These are phyloP conservation scores for Scopulariopsis brevicaulis DNA, from an alignment of 2,329 filamentous ascomycete species.

Conservation along the genomic window DNA sequence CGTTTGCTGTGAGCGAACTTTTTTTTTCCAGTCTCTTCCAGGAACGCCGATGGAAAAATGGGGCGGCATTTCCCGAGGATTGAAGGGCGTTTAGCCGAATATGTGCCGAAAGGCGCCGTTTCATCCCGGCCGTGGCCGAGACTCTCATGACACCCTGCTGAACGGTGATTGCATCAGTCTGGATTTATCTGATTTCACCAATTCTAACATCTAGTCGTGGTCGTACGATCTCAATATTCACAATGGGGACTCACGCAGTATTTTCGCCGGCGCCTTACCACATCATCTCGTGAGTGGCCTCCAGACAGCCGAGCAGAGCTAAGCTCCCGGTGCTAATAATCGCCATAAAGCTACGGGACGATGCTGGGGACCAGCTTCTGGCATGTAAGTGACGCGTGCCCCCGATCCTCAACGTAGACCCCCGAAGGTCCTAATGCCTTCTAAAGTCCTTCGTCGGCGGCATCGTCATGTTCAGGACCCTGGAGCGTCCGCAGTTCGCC, in stretches of 20 bases:
- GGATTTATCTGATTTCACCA: not conserved
- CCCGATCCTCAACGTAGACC: not conserved
- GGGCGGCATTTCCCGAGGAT: not conserved
- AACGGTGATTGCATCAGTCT: not conserved
- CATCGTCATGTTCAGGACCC: conserved; percentile 62
- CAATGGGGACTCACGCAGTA: conserved; percentile 39
- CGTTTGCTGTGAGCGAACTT: not conserved
- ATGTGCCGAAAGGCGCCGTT: not conserved
- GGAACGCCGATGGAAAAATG: not conserved
- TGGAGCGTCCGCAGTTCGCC: conserved; percentile 72
- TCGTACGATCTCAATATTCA: conserved; percentile 8
- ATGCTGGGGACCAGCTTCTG: conserved; percentile 80
- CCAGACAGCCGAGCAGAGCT: not conserved
- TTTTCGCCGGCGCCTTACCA: conserved; percentile 63
- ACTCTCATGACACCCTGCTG: not conserved
- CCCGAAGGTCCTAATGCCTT: not conserved
- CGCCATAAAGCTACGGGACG: conserved; percentile 62
- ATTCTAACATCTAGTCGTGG: not conserved
- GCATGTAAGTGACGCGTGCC: conserved; percentile 40
- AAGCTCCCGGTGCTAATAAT: not conserved
- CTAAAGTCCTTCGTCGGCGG: conserved; percentile 61
- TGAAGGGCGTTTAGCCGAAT: conserved; percentile 1
- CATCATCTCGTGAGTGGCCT: conserved; percentile 49
- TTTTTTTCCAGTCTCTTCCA: not conserved
- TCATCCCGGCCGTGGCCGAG: not conserved